phyloP scores from a whole-genome alignment of 2,329 filamentous ascomycete genomes.

The Ophiobolus disseminans region DNA sequence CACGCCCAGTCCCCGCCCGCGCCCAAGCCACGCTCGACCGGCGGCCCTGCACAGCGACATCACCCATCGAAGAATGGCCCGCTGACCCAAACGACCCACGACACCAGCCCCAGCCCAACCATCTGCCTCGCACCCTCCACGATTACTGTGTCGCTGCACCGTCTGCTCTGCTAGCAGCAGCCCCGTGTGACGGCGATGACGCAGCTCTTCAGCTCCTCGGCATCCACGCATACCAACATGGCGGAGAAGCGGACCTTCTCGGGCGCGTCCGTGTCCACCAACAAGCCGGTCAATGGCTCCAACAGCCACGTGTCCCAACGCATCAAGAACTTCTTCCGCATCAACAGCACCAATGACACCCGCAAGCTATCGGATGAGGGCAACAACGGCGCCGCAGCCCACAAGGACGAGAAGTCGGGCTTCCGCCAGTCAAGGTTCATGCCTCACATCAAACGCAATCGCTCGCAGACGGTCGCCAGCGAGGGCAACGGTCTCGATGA shows the following conservation, averaged over 20 bases:
- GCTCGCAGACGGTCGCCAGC: constrained; percentile 88
- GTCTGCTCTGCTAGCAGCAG: constrained; percentile 4
- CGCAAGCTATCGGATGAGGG: constrained; percentile 50
- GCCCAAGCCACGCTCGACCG: constrained; percentile 32
- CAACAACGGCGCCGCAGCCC: constrained; percentile 43
- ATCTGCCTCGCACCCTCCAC: constrained; percentile 9
- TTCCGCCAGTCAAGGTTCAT: constrained; percentile 90
- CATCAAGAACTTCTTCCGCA: constrained; percentile 74
- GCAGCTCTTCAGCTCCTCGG: constrained; percentile 52
- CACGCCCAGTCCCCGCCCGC: constrained; percentile 11
- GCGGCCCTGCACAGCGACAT: constrained; percentile 26
- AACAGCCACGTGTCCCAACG: constrained; percentile 66
- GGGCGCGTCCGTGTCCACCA: constrained; percentile 54
- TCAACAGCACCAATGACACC: constrained; percentile 62
- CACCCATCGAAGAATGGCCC: constrained; percentile 37
- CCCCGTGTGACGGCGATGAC: constrained; percentile 43
- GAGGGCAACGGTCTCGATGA: constrained; percentile 93
- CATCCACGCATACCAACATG: constrained; percentile 46
- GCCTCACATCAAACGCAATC: constrained; percentile 82
- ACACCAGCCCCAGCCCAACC: constrained; percentile 21
- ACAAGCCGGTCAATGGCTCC: constrained; percentile 57
- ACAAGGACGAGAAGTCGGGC: constrained; percentile 70
- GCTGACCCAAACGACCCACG: constrained; percentile 40
- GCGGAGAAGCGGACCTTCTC: constrained; percentile 59
- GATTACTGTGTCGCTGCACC: constrained; percentile 9